Conservation (phyloP, 495 filamentous ascomycete species). For the Talaromyces stipitatus region DNA sequence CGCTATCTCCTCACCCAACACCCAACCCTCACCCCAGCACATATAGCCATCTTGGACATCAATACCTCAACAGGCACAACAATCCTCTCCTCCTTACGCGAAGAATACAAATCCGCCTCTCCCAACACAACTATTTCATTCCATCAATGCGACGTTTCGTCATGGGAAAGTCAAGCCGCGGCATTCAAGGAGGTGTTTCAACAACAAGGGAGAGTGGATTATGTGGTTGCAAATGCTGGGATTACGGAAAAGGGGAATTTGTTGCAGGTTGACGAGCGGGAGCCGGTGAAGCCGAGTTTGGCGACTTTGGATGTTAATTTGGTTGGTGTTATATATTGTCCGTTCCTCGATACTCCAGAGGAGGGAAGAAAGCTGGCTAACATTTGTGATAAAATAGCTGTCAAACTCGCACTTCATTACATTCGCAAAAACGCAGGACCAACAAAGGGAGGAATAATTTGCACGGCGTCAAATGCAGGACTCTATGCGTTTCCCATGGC, state of each 20-base stretch:
- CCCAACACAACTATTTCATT: conserved; percentile 15
- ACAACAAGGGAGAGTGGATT: conserved; percentile 31
- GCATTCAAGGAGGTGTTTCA: conserved; percentile 34
- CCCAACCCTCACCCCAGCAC: conserved; percentile 8
- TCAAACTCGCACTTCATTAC: conserved; percentile 45
- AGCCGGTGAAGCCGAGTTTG: conserved; percentile 31
- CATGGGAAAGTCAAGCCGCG: conserved; percentile 38
- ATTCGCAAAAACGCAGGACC: conserved; percentile 35
- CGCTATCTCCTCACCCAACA: conserved; percentile 39
- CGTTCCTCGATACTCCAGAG: conserved; percentile 11
- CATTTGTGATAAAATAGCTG: conserved; percentile 29
- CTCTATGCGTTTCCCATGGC: conserved; percentile 49
- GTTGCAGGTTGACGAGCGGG: conserved; percentile 15
- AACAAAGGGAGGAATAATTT: conserved; percentile 41
- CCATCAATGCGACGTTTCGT: conserved; percentile 37
- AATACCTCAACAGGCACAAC: conserved; percentile 22
- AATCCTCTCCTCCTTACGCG: conserved; percentile 26
- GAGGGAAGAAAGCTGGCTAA: not conserved
- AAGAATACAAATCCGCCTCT: conserved; percentile 1
- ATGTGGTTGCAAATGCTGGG: conserved; percentile 51
- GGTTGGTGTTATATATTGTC: conserved; percentile 40
- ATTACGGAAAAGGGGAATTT: conserved; percentile 37
- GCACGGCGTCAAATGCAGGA: conserved; percentile 50
- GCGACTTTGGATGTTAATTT: conserved; percentile 41
- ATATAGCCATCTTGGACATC: conserved; percentile 47